phyloP scores from a whole-genome alignment of 2,329 filamentous ascomycete species.

The Aspergillus sp. region DNA sequence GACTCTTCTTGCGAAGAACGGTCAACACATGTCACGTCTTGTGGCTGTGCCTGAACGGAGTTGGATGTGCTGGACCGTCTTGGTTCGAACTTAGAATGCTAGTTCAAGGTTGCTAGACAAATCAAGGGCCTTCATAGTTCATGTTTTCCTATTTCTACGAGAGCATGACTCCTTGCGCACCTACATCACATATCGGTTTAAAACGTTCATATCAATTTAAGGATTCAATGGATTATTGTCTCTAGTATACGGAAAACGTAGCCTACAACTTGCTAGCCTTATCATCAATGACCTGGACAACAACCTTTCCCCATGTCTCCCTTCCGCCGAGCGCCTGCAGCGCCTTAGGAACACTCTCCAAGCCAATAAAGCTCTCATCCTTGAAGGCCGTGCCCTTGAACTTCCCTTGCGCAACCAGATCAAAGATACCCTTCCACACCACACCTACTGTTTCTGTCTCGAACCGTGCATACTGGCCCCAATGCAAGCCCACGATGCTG shows the following conservation, averaged over 20 bases:
- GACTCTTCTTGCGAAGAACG: slow-evolving; percentile 37
- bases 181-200: slow-evolving; percentile 28
- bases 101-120: slow-evolving; percentile 38
- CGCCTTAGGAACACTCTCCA: slow-evolving; percentile 76
- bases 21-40: slow-evolving; percentile 42
- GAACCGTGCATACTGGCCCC: slow-evolving; percentile 77
- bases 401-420: slow-evolving; percentile 74
- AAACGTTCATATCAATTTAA: not conserved
- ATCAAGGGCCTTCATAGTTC: slow-evolving; percentile 49
- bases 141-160: slow-evolving; percentile 41
- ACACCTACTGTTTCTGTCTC: slow-evolving; percentile 68
- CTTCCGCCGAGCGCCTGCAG: slow-evolving; percentile 74
- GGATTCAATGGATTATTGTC: not conserved
- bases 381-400: slow-evolving; percentile 80
- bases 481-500: slow-evolving; percentile 82
- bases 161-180: slow-evolving; percentile 50
- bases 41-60: slow-evolving; percentile 43
- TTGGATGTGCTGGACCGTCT: slow-evolving; percentile 32
- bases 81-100: slow-evolving; percentile 5
- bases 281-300: slow-evolving; percentile 77
- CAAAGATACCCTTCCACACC: slow-evolving; percentile 82
- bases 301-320: slow-evolving; percentile 94
- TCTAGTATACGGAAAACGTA: not conserved
- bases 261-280: slow-evolving; percentile 53
- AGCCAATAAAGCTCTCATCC: slow-evolving; percentile 76